These are phyloP conservation scores for Thermothielavioides terrestris DNA, from an alignment of 495 filamentous ascomycete genomes.

Conservation along the genomic window DNA sequence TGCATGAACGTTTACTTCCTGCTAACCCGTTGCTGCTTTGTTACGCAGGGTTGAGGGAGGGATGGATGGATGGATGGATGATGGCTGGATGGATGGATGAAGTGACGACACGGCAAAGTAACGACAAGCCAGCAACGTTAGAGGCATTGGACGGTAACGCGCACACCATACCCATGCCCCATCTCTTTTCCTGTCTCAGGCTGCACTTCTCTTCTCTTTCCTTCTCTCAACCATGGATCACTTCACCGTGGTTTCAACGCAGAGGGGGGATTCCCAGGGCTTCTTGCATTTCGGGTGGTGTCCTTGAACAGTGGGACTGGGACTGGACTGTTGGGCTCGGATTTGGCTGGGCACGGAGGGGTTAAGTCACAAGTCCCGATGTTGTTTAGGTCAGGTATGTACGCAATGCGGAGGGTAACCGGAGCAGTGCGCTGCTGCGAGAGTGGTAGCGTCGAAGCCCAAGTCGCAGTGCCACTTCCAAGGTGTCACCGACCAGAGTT, in stretches of 20 bases:
- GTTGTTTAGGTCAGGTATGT: too few relatives aligned
- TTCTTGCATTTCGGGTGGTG: not conserved
- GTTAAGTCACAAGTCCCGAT: not conserved
- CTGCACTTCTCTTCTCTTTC: not conserved
- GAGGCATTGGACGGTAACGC: too few relatives aligned
- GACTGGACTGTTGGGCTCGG: not conserved
- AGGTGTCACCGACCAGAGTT: too few relatives aligned
- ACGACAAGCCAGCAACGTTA: too few relatives aligned
- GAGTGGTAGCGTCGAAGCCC: too few relatives aligned
- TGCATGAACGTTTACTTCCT: slow-evolving; percentile 1
- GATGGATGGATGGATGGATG: slow-evolving; percentile 7
- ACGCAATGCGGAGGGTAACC: too few relatives aligned
- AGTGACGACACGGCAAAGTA: slow-evolving; percentile 14
- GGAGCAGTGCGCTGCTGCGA: too few relatives aligned
- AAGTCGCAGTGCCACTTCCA: not conserved
- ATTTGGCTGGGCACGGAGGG: not conserved
- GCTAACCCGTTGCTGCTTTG: not conserved
- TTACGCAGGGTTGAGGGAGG: slow-evolving; percentile 2
- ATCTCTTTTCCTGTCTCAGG: not conserved
- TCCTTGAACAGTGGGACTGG: not conserved
- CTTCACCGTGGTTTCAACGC: not conserved
- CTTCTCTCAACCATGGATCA: not conserved
- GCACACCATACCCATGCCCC: not conserved
- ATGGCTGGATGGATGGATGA: slow-evolving; percentile 6
- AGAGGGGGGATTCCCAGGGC: too few relatives aligned